phyloP scores from a whole-genome alignment of 2,329 filamentous ascomycete genomes.

The Colletotrichum lentis region DNA sequence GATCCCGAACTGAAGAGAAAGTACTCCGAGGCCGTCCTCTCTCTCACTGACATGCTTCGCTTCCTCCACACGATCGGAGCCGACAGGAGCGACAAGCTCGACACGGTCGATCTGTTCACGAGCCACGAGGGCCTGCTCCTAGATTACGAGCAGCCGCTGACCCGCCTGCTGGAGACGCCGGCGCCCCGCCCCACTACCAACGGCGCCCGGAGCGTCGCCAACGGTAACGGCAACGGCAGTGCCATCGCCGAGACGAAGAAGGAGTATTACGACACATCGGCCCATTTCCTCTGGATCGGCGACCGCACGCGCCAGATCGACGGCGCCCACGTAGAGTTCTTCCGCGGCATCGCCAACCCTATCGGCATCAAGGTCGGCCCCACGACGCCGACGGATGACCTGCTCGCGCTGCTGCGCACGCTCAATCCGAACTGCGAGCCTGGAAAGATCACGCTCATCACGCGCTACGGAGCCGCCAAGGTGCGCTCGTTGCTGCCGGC shows the following conservation, averaged over 20 bases:
- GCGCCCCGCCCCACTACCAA: conserved; percentile 45
- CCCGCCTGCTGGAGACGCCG: conserved; percentile 75
- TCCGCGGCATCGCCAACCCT: conserved; percentile 94
- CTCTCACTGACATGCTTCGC: conserved; percentile 87
- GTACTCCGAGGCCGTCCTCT: conserved; percentile 84
- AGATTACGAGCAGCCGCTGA: conserved; percentile 92
- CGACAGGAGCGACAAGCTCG: conserved; percentile 81
- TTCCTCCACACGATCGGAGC: conserved; percentile 96
- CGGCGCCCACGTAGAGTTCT: conserved; percentile 95
- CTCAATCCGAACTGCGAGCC: conserved; percentile 85
- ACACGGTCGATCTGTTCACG: conserved; percentile 94
- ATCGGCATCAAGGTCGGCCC: conserved; percentile 97
- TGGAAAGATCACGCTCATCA: conserved; percentile 96
- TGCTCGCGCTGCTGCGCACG: conserved; percentile 80
- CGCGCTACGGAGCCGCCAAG: conserved; percentile 84
- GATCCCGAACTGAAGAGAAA: conserved; percentile 84
- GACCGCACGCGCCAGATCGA: conserved; percentile 94
- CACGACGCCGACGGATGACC: conserved; percentile 77
- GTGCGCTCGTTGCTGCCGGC: conserved; percentile 78
- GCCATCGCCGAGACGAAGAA: conserved; percentile 56
- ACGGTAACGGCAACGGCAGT: conserved; percentile 52
- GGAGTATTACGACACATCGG: conserved; percentile 91
- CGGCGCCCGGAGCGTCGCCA: conserved; percentile 41
- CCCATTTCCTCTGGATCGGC: conserved; percentile 98
- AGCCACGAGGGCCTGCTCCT: conserved; percentile 94